Evolutionary conservation across 140 eudicot species (phyloP), one percentile per base, ranked within the genome.

Genomic region (Anethum foeniculum): DNA sequence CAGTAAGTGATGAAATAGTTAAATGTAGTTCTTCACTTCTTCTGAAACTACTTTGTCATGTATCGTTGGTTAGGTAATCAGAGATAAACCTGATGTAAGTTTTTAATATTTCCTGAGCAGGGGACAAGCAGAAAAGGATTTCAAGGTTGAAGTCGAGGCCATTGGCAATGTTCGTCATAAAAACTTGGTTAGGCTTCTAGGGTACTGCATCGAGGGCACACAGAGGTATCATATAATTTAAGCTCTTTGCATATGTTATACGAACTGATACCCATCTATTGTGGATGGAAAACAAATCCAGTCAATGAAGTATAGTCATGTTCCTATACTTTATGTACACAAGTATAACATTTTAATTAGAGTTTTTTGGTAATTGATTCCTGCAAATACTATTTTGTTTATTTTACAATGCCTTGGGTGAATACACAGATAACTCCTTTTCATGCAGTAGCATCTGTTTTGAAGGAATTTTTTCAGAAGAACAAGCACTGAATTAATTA

Each of bases 81-180:
- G 36, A 23, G 56, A 56, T 39, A 14, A 13, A 67, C 64, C 44
- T 79, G 43, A 52, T 51, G n/a, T 43, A 30, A 19, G 18, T 54
- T 79, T 23, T 69, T 36, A 85, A 49, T 9, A 60, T 79, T 80
- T 81, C 74, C 43, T 41, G 48, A 84, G n/a, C 79, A 94, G 97
- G 34, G 98, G 98, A 80, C 98, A 94, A 83, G 98, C 98, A 39
- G 97, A 94, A 86, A 90, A 92, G 86, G 97, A 94, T 69, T 94
- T 92, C 68, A 81, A 86, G 65, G 98, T 94, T 44, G 98, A 94
- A 86, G 98, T 94, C 36, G 98, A 94, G 86, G 98, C 97, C 10
- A 94, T 94, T 80, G 98, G 97, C 64, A 93, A 94, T 77, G 97
- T 90, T 39, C 89, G 97, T 23, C 98, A 94, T 72, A 94, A 94